Evolutionary conservation across 208 protist species (phyloP).

Genomic region (Vickermania spadyakhi): DNA sequence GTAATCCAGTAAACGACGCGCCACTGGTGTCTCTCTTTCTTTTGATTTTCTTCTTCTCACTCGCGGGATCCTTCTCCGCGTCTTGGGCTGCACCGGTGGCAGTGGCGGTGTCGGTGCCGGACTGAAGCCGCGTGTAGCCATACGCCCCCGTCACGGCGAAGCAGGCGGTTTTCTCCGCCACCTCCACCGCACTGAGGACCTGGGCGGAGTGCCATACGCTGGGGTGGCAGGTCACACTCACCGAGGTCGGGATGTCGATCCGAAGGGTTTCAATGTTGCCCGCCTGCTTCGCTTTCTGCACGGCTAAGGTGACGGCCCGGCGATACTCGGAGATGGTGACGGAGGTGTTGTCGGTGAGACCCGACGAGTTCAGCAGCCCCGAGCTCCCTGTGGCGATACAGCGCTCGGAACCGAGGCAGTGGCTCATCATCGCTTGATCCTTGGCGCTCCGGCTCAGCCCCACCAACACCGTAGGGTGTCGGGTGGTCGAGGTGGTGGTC

Average conservation of each 20-base stretch:
- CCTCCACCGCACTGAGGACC: conserved; percentile 21
- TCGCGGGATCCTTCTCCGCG: background rate
- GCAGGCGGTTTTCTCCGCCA: conserved; percentile 57
- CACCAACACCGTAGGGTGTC: background rate
- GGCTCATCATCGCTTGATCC: background rate
- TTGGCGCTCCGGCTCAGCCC: background rate
- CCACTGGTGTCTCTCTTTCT: background rate
- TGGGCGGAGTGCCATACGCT: conserved; percentile 34
- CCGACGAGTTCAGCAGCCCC: too few species aligned
- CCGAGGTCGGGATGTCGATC: conserved; percentile 12
- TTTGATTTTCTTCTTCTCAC: background rate
- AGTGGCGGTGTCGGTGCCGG: conserved; percentile 3
- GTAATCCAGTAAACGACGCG: conserved; percentile 1
- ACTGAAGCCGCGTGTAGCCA: conserved; percentile 51
- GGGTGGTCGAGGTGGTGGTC: background rate
- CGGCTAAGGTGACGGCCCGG: conserved; percentile 52
- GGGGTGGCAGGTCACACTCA: background rate
- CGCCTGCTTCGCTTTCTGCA: conserved; percentile 46
- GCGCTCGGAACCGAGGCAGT: background rate
- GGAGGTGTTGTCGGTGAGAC: background rate
- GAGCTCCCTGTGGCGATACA: too few species aligned
- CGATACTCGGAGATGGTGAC: conserved; percentile 49
- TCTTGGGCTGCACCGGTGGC: too few species aligned
- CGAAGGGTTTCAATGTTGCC: conserved; percentile 6
- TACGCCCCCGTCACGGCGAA: conserved; percentile 75